These are phyloP conservation scores for Backusella parvicylindrica DNA, from an alignment of 192 early-diverging fungal species.

Conservation along the genomic window DNA sequence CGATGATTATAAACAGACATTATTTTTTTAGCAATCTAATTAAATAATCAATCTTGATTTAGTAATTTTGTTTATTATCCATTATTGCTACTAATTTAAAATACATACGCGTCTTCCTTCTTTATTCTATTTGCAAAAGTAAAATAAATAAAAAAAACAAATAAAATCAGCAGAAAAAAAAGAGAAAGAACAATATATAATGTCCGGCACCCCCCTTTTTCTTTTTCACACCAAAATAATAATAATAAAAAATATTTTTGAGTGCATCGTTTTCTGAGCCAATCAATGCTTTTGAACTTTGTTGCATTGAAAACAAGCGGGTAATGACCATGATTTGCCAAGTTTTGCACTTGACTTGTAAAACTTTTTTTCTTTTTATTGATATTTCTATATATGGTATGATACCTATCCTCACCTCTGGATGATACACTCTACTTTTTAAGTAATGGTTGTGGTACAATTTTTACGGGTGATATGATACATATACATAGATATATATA, in stretches of 20 bases:
- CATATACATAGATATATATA: too few relatives aligned
- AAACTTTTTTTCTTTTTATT: neutral
- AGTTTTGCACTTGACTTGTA: neutral
- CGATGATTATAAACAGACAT: slow-evolving; percentile 72
- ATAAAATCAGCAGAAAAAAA: neutral
- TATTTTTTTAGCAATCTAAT: neutral
- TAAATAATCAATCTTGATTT: too few relatives aligned
- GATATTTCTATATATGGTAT: neutral
- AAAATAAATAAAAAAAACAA: neutral
- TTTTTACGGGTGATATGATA: too few relatives aligned
- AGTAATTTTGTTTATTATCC: too few relatives aligned
- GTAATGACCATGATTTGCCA: neutral
- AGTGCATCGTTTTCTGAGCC: neutral
- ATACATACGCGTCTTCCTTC: neutral
- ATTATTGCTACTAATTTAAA: too few relatives aligned
- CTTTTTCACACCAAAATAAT: neutral
- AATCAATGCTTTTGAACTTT: neutral
- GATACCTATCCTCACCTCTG: neutral
- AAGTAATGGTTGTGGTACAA: too few relatives aligned
- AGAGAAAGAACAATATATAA: neutral
- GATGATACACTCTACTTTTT: neutral
- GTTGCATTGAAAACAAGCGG: neutral
- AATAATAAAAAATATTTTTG: neutral
- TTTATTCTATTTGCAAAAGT: neutral
- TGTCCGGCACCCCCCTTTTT: neutral